Conservation (phyloP, 1,139 yeast genomes). For the Pneumocystis wakefieldiae region DNA sequence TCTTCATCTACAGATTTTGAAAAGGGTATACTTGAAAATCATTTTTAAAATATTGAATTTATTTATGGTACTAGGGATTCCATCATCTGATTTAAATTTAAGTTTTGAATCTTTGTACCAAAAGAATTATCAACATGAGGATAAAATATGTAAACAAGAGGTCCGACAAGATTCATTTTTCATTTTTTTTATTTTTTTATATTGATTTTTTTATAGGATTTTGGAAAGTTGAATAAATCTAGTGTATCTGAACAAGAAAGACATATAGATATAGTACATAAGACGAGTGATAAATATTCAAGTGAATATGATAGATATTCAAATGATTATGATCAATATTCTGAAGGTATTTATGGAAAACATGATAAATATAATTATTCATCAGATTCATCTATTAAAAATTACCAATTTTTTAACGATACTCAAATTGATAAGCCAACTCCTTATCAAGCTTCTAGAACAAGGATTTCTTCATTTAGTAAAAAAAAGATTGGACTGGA, state of each 20-base stretch:
- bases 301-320: not conserved
- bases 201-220: not conserved
- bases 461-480: slow-evolving; percentile 11
- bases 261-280: not conserved
- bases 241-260: not conserved
- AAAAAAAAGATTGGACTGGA: slow-evolving; percentile 24
- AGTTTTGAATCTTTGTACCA: not conserved
- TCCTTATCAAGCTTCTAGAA: not conserved
- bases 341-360: not conserved
- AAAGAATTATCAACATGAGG: not conserved
- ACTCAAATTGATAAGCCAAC: not conserved
- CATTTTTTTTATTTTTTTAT: not conserved
- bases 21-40: not conserved
- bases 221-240: not conserved
- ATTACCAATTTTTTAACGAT: not conserved
- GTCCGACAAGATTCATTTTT: not conserved
- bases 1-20: not conserved
- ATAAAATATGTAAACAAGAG: not conserved
- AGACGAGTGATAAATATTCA: not conserved
- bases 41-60: not conserved
- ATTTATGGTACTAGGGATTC: not conserved
- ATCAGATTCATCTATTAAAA: not conserved
- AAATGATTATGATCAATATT: not conserved
- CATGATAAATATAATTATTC: not conserved
- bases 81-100: not conserved